Base-by-base conservation (phyloP, 2,329 filamentous ascomycete species). In the Fusarium udum region DNA sequence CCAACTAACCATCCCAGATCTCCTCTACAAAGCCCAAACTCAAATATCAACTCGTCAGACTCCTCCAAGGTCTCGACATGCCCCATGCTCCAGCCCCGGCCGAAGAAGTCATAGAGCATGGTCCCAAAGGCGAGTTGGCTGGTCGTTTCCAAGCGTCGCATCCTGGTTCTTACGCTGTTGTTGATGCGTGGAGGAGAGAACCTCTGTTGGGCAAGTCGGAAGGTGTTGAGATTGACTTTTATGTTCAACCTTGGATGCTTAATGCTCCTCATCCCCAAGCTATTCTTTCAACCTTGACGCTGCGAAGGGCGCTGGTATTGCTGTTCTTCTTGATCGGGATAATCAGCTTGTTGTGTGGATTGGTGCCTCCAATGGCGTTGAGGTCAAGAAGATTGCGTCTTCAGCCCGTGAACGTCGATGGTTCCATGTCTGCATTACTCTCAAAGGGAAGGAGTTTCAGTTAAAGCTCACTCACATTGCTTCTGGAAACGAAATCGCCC, bases 391-490 rank as follows among this genome's bases (percentile, higher is more conserved):
- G 4, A 20, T 45, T 0, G 0, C 24, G 26, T 45, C 42, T 9
- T 26, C 42, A 9, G 42, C 42, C 4, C 42, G 24, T 1, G 43
- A 45, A 26, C 43, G 43, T 26, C 43, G 43, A 20, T 45, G 43
- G 43, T 45, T 45, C 43, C 43, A 45, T 26, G 24, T 45, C 9
- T 6, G 16, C 7, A 45, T 45, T 3, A 26, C 24, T 20, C 16
- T 26, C 3, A 20, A 4, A 2, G 24, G 1, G 16, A 26, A 5
- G 4, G 16, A 14, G 1, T 20, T 45, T 4, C 43, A 45, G 4
- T 14, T 45, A 7, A 16, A 26, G 16, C 4, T 45, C 43, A 45
- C 43, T 26, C 43, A 26, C 12, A 45, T 45, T 45, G 11, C 24
- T 45, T 45, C 43, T 45, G 43, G 43, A 26, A 45, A 45, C 16